phyloP scores from a whole-genome alignment of 768 basidiomycete genomes.

The Candolleomyces eurysporus region DNA sequence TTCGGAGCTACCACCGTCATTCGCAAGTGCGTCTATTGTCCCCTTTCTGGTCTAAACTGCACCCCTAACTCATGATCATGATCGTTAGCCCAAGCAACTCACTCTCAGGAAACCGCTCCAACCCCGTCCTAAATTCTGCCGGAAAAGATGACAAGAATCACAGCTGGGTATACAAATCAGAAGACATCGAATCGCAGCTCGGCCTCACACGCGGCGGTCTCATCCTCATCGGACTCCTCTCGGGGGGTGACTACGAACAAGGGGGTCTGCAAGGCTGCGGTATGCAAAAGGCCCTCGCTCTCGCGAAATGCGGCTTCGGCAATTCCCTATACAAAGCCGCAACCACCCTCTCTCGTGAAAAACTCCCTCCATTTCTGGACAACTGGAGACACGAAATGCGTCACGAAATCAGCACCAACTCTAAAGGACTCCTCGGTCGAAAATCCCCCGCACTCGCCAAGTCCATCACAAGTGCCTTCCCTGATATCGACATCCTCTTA shows the following conservation, averaged over 20 bases:
- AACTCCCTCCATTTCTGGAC: slow-evolving; percentile 52
- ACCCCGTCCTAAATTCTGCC: slow-evolving; percentile 61
- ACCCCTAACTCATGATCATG: too few relatives aligned
- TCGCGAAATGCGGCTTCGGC: slow-evolving; percentile 82
- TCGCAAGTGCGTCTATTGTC: slow-evolving; percentile 65
- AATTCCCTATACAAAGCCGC: slow-evolving; percentile 65
- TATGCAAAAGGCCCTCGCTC: slow-evolving; percentile 64
- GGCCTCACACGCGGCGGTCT: slow-evolving; percentile 66
- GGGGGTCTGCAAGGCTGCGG: slow-evolving; percentile 66
- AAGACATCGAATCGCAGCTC: slow-evolving; percentile 40
- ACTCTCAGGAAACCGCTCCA: slow-evolving; percentile 66
- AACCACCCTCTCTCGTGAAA: slow-evolving; percentile 39
- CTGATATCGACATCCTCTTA: slow-evolving; percentile 67
- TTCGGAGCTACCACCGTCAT: slow-evolving; percentile 85
- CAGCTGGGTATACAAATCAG: slow-evolving; percentile 41
- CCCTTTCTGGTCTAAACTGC: not conserved
- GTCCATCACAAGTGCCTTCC: slow-evolving; percentile 64
- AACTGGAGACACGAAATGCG: slow-evolving; percentile 63
- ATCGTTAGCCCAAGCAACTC: slow-evolving; percentile 70
- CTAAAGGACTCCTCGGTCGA: slow-evolving; percentile 56
- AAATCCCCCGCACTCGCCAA: slow-evolving; percentile 68
- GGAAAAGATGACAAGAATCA: slow-evolving; percentile 77
- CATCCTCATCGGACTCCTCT: slow-evolving; percentile 79
- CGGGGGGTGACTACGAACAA: slow-evolving; percentile 89
- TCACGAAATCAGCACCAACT: slow-evolving; percentile 70